These are phyloP conservation scores for Zygnema circumcarinatum DNA, from an alignment of 139 green algal species.

Conservation along the genomic window DNA sequence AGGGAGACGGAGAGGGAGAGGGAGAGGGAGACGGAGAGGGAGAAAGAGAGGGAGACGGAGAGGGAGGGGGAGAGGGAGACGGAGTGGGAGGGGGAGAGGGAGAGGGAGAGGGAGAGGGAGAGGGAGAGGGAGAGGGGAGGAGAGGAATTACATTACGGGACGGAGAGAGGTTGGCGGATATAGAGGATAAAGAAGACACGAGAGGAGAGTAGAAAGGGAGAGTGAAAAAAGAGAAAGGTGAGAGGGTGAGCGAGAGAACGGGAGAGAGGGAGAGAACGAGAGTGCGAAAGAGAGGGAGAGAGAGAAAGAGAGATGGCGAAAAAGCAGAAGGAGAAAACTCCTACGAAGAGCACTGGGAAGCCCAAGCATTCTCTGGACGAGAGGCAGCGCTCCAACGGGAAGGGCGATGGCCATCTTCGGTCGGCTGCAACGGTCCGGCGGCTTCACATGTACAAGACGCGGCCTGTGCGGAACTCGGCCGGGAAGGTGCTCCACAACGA, in stretches of 20 bases:
- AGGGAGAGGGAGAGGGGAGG: not conserved
- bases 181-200: not conserved
- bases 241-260: not conserved
- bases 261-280: not conserved
- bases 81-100: not conserved
- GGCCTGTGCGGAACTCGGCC: constrained; percentile 85
- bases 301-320: constrained; percentile 34
- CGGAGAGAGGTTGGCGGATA: not conserved
- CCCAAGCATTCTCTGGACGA: constrained; percentile 61
- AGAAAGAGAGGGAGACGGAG: not conserved
- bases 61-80: not conserved
- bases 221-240: not conserved
- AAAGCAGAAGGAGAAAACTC: constrained; percentile 47
- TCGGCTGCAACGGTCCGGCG: constrained; percentile 62
- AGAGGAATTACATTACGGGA: too few species aligned
- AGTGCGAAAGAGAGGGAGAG: not conserved
- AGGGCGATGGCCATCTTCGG: not conserved
- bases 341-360: constrained; percentile 32
- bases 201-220: not conserved
- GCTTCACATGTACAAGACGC: constrained; percentile 96
- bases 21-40: not conserved
- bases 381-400: constrained; percentile 1
- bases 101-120: not conserved
- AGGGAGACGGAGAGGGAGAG: not conserved
- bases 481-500: constrained; percentile 87